Evolutionary conservation across 805 yeast genomes (phyloP).

Genomic region (Teunomyces funiuensis): DNA sequence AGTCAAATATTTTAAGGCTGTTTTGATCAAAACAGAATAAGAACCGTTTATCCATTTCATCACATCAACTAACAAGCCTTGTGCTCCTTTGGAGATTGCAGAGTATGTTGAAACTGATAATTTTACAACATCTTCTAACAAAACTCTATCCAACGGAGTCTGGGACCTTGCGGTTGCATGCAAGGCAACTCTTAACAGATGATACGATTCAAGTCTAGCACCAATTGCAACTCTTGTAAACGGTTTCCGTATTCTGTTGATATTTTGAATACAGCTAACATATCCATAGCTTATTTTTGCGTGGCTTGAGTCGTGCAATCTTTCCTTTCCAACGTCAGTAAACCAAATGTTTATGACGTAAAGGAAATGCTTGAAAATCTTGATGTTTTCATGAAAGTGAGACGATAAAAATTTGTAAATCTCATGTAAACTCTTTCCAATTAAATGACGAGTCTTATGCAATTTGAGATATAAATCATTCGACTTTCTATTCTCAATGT

Average conservation of each 20-base stretch:
- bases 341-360: constrained; percentile 74
- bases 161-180: constrained; percentile 74
- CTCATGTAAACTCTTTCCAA: constrained; percentile 66
- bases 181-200: constrained; percentile 67
- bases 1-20: constrained; percentile 49
- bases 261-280: constrained; percentile 58
- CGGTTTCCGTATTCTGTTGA: constrained; percentile 64
- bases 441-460: constrained; percentile 57
- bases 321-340: constrained; percentile 75
- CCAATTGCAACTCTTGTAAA: constrained; percentile 79
- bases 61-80: constrained; percentile 61
- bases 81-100: constrained; percentile 69
- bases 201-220: constrained; percentile 69
- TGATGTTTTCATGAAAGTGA: constrained; percentile 61
- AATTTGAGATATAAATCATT: constrained; percentile 39
- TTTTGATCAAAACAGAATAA: constrained; percentile 52
- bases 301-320: constrained; percentile 57
- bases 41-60: constrained; percentile 71
- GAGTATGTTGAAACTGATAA: constrained; percentile 70
- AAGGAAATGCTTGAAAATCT: constrained; percentile 58
- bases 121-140: constrained; percentile 64
- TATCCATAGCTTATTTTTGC: constrained; percentile 55
- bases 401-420: constrained; percentile 48
- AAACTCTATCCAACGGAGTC: constrained; percentile 57
- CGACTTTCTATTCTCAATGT: constrained; percentile 42